Conservation (phyloP, 768 basidiomycete genomes). For the Rhodotorula graminis region DNA sequence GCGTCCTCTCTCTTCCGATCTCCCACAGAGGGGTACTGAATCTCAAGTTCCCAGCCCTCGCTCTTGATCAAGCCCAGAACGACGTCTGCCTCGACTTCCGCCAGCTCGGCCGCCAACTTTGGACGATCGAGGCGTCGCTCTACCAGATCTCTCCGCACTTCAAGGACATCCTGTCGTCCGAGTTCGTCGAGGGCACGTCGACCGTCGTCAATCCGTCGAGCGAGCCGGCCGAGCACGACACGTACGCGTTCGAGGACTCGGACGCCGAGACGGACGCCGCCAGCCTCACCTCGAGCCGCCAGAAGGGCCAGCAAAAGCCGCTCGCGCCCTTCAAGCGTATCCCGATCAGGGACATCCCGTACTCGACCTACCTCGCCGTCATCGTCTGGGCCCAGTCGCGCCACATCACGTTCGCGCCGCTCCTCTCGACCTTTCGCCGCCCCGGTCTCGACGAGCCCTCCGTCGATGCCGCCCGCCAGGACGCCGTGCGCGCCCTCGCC, state of each 20-base stretch:
- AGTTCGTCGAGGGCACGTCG: background rate
- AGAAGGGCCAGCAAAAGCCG: too few species aligned
- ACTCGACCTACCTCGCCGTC: slow-evolving; percentile 16
- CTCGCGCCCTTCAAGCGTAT: background rate
- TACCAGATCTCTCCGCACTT: background rate
- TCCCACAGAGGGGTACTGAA: too few species aligned
- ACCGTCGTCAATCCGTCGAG: too few species aligned
- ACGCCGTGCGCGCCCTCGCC: too few species aligned
- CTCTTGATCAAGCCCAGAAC: background rate
- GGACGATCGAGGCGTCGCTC: slow-evolving; percentile 3
- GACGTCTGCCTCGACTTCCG: slow-evolving; percentile 9
- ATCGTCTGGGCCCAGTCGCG: background rate
- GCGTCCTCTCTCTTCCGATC: too few species aligned
- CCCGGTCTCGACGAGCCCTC: too few species aligned
- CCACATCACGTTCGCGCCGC: slow-evolving; percentile 3
- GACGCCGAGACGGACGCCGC: background rate
- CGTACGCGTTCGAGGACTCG: background rate
- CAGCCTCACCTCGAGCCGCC: too few species aligned
- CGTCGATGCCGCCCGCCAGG: background rate
- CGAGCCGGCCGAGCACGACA: too few species aligned
- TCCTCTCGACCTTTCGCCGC: slow-evolving; percentile 3
- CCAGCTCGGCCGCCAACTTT: background rate
- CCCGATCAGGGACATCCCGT: background rate
- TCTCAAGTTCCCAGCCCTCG: too few species aligned
- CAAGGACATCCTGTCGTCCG: background rate